Evolutionary conservation across 2,329 filamentous ascomycete genomes (phyloP).

Genomic region (Penicillium sp.): DNA sequence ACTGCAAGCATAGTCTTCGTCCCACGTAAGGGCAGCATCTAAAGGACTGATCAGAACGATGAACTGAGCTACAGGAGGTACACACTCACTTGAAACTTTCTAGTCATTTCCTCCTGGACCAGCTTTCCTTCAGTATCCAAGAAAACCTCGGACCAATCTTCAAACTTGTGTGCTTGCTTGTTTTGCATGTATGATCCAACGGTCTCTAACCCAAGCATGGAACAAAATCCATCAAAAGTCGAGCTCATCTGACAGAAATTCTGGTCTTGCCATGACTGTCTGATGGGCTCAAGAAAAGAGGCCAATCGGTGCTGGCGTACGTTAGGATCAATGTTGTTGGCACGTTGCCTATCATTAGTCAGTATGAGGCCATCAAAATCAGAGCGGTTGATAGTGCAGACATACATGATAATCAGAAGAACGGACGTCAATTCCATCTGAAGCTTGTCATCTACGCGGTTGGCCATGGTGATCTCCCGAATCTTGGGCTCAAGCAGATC

Average conservation of each 20-base stretch:
- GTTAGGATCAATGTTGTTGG: conserved; percentile 65
- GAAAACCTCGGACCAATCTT: conserved; percentile 73
- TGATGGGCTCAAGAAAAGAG: conserved; percentile 76
- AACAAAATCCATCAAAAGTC: conserved; percentile 72
- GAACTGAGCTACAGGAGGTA: not conserved
- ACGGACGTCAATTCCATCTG: conserved; percentile 83
- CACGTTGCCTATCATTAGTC: conserved; percentile 72
- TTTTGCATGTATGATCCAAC: conserved; percentile 72
- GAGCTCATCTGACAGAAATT: conserved; percentile 63
- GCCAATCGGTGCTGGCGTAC: conserved; percentile 65
- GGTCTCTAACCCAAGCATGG: conserved; percentile 69
- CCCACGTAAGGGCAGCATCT: conserved; percentile 70
- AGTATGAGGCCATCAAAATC: too few species aligned
- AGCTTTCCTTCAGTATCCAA: conserved; percentile 73
- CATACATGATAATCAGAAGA: conserved; percentile 80
- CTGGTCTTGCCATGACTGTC: conserved; percentile 69
- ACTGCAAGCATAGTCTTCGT: conserved; percentile 91
- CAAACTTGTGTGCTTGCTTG: conserved; percentile 65
- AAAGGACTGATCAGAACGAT: conserved; percentile 8
- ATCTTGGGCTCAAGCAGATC: conserved; percentile 79
- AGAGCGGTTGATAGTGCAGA: conserved; percentile 7
- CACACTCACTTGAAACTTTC: conserved; percentile 58
- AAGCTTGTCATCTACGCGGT: conserved; percentile 70
- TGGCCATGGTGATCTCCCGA: conserved; percentile 66
- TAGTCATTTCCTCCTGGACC: conserved; percentile 71